These are phyloP conservation scores for Rhizopogon vulgaris DNA, from an alignment of 768 basidiomycete genomes.

Conservation along the genomic window DNA sequence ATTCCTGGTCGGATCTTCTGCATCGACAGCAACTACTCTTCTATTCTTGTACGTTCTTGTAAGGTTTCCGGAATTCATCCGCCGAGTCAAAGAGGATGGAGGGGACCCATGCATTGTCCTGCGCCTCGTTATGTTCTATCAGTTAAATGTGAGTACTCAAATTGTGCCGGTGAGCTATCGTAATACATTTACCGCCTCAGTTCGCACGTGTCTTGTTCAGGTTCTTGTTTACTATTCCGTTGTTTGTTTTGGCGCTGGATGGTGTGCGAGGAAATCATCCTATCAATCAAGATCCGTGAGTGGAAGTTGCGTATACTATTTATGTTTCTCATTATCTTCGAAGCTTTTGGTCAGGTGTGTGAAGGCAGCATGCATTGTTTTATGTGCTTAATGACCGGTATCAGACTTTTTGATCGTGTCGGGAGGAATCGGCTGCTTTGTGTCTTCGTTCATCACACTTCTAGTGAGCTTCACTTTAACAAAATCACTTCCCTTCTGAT, in stretches of 20 bases:
- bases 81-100: constrained; percentile 64
- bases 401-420: constrained; percentile 67
- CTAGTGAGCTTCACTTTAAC: constrained; percentile 42
- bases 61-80: constrained; percentile 66
- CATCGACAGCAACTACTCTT: constrained; percentile 61
- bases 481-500: neutral
- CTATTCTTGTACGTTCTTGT: constrained; percentile 67
- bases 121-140: constrained; percentile 67
- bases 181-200: constrained; percentile 27
- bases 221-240: constrained; percentile 65
- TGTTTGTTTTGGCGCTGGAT: constrained; percentile 63
- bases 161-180: constrained; percentile 2
- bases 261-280: constrained; percentile 44
- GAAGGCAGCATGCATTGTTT: neutral
- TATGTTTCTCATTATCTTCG: neutral
- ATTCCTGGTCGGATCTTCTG: constrained; percentile 64
- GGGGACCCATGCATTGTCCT: constrained; percentile 72
- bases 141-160: constrained; percentile 57
- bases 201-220: constrained; percentile 68
- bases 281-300: constrained; percentile 54
- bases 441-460: constrained; percentile 76
- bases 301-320: constrained; percentile 9
- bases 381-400: neutral
- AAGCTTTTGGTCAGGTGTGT: constrained; percentile 59
- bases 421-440: constrained; percentile 67